A percentile compares a stretch with the other conserved stretches of the same genome.
These are phyloP conservation scores for Nigrospora oryzae DNA, from an alignment of 2,329 filamentous ascomycete species.

Conservation along the genomic window DNA sequence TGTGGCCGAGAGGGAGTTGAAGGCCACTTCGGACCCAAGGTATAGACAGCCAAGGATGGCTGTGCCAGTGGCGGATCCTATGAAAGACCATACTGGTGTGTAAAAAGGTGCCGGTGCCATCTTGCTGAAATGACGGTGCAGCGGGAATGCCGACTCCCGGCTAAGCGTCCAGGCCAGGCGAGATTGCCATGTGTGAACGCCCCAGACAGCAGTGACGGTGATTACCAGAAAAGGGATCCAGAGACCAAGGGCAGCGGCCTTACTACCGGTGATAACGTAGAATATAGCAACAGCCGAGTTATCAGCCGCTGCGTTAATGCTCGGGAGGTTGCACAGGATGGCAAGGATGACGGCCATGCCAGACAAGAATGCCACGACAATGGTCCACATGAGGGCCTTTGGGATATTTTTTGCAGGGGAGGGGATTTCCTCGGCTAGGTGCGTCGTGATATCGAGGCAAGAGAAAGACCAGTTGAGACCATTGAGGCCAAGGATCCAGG, in stretches of 20 bases:
- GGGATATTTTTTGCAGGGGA: not conserved
- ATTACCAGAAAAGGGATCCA: not conserved
- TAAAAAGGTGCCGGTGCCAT: not conserved
- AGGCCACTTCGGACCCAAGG: not conserved
- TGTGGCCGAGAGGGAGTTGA: not conserved
- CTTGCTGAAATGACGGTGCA: not conserved
- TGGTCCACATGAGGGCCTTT: not conserved
- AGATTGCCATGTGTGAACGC: slow-evolving; percentile 20
- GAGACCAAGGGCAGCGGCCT: not conserved
- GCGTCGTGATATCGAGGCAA: not conserved
- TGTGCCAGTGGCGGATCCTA: not conserved
- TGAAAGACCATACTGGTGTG: not conserved
- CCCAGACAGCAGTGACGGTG: slow-evolving; percentile 13
- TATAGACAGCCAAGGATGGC: not conserved
- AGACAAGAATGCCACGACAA: not conserved
- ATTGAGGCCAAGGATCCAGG: not conserved
- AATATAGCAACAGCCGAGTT: not conserved
- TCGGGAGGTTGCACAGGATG: not conserved
- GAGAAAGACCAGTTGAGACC: not conserved
- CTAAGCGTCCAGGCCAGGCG: slow-evolving; percentile 19
- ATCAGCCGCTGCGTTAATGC: not conserved
- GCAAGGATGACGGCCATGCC: not conserved
- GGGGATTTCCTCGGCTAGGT: not conserved
- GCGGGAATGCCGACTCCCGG: slow-evolving; percentile 15
- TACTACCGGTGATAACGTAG: not conserved